Percentiles rank a stretch among this genome's conserved stretches.
Conservation (phyloP, 176 grass and related monocot species). For the Bolboschoenus planiculmis region DNA sequence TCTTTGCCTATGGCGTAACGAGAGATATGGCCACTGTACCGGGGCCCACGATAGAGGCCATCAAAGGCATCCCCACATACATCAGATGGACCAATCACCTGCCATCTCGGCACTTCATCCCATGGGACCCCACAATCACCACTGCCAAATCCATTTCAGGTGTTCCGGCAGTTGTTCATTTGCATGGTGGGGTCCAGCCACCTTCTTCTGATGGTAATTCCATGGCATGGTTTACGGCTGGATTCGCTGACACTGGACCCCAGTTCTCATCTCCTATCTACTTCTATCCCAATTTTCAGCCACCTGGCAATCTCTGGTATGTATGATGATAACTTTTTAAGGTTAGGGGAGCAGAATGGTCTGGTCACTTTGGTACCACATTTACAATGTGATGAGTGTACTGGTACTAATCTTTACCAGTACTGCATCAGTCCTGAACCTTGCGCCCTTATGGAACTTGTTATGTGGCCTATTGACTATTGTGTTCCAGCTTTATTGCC, state of each 20-base stretch:
- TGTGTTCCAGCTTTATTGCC: not conserved
- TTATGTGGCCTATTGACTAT: not conserved
- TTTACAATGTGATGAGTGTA: not conserved
- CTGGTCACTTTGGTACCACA: not conserved
- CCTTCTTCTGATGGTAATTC: conserved; percentile 40
- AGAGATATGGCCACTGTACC: conserved; percentile 24
- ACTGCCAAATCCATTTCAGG: conserved; percentile 5
- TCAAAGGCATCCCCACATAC: conserved; percentile 27
- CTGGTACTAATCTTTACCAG: not conserved
- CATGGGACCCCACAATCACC: conserved; percentile 31
- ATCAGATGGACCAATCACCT: conserved; percentile 42
- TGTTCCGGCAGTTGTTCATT: conserved; percentile 44
- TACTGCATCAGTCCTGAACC: not conserved
- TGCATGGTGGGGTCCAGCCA: conserved; percentile 40
- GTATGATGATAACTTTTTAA: not conserved
- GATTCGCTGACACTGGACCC: conserved; percentile 18
- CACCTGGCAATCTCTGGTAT: conserved; percentile 45
- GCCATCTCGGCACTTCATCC: conserved; percentile 26
- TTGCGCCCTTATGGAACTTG: not conserved
- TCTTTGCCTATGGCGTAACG: conserved; percentile 29
- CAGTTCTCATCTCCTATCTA: conserved; percentile 16
- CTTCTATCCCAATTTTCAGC: conserved; percentile 42
- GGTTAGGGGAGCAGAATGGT: not conserved
- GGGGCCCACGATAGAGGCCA: conserved; percentile 39
- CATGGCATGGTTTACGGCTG: conserved; percentile 37